These are phyloP conservation scores for Colletotrichum costaricense DNA, from an alignment of 2,329 filamentous ascomycete species.

Conservation along the genomic window DNA sequence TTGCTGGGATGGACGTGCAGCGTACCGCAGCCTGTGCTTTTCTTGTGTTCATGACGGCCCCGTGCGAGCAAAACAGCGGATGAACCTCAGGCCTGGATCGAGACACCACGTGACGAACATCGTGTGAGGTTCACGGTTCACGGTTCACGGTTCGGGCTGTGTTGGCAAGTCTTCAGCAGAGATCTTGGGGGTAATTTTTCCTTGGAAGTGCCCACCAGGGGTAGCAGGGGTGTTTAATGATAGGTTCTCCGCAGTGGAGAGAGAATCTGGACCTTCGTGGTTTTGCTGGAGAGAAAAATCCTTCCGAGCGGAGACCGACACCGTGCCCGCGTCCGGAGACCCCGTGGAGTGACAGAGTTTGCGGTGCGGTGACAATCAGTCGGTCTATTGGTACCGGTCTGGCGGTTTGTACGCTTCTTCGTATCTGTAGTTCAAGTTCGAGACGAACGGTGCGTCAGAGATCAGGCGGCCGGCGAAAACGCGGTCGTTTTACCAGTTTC, in stretches of 20 bases:
- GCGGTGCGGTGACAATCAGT: not conserved
- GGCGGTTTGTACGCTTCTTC: constrained; percentile 10
- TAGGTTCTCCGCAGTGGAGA: constrained; percentile 27
- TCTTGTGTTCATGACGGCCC: not conserved
- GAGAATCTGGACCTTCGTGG: not conserved
- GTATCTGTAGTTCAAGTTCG: not conserved
- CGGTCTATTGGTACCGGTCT: not conserved
- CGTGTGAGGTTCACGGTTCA: constrained; percentile 2
- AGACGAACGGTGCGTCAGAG: constrained; percentile 11
- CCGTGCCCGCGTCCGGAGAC: constrained; percentile 13
- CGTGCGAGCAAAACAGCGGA: constrained; percentile 4
- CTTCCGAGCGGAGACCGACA: constrained; percentile 23
- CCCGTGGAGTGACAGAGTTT: constrained; percentile 21
- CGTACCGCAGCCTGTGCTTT: not conserved
- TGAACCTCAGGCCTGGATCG: constrained; percentile 3
- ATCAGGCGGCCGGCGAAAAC: constrained; percentile 27
- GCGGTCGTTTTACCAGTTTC: constrained; percentile 26
- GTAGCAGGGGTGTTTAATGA: constrained; percentile 18
- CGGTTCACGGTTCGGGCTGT: not conserved
- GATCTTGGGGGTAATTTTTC: not conserved
- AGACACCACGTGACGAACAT: constrained; percentile 23
- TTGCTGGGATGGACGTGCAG: not conserved
- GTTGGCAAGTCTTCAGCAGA: not conserved
- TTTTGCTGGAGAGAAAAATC: not conserved
- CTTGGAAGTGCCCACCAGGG: not conserved